Base-by-base conservation (phyloP, 1,284 basidiomycete genomes). In the Amylostereum chailletii region DNA sequence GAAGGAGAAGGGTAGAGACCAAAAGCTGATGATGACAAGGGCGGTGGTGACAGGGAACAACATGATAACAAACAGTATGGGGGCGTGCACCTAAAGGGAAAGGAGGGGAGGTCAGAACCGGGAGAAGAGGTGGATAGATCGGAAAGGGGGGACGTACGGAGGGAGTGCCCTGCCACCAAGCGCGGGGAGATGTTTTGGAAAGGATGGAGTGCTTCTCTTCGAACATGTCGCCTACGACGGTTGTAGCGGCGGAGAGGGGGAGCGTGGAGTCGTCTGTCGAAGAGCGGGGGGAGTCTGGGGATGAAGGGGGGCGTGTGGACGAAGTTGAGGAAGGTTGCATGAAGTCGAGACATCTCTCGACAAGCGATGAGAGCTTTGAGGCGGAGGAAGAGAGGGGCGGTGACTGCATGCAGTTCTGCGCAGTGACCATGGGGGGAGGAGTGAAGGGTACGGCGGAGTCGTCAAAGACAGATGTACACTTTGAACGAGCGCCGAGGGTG, bases 1-100 rank as follows among this genome's bases (percentile, higher is more conserved):
- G 54, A 83, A 71, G 45, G 85, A 79, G 55, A 90, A 82, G 42
- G 87, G 87, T 2, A 90, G 74, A 0, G 79, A 74, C 39, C 69
- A 72, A 46, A 81, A 68, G 34, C 68, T 67, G 50, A 73, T 57
- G 45, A 79, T 63, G n/a, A 80, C 72, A 6, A 79, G 49, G 8
- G 64, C 66, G 11, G 78, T 75, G 6, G 79, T 84, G 9, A 86
- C 60, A 47, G 86, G 84, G 52, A 90, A 80, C 38, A 84, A 68
- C 31, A 77, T 65, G 51, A 87, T 67, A 51, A 90, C 85, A 49
- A 85, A 64, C 37, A 88, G 61, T 43, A 88, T 76, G 36, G 84
- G 77, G 5, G 72, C 67, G 58, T 82, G 76, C n/a, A 75, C 65
- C 83, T 86, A 58, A 36, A 26, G 52, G 45, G 48, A 51, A 41